These are phyloP conservation scores for Colletotrichum sublineola DNA, from an alignment of 2,329 filamentous ascomycete species.

Conservation along the genomic window DNA sequence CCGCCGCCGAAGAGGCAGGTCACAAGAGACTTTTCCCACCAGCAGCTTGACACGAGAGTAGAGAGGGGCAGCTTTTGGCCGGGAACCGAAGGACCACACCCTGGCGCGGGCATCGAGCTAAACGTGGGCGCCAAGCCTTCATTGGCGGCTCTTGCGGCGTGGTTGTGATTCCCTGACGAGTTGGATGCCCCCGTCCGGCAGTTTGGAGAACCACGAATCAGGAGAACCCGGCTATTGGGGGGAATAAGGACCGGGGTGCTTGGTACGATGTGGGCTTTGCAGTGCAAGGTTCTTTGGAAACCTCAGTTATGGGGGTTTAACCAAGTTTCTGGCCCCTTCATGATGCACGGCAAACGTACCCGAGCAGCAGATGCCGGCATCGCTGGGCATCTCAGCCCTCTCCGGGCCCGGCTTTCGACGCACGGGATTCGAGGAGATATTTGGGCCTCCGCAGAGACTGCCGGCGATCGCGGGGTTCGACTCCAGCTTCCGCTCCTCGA, in stretches of 20 bases:
- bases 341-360: neutral
- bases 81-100: neutral
- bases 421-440: constrained; percentile 18
- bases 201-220: constrained; percentile 39
- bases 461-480: constrained; percentile 13
- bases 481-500: neutral
- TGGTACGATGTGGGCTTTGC: neutral
- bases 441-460: neutral
- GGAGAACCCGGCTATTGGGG: constrained; percentile 17
- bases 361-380: neutral
- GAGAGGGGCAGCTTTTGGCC: neutral
- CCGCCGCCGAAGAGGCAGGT: constrained; percentile 8
- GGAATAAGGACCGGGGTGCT: neutral
- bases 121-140: neutral
- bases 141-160: constrained; percentile 24
- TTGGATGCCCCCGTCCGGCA: constrained; percentile 2
- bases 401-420: neutral
- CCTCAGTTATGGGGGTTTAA: neutral
- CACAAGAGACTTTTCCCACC: constrained; percentile 13
- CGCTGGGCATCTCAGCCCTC: neutral
- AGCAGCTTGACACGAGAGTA: neutral
- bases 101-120: neutral
- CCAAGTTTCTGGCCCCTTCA: neutral
- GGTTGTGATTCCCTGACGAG: constrained; percentile 2
- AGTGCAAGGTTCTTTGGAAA: neutral